These are phyloP conservation scores for Xerocomellus chrysenteron DNA, from an alignment of 768 basidiomycete genomes.

Conservation along the genomic window DNA sequence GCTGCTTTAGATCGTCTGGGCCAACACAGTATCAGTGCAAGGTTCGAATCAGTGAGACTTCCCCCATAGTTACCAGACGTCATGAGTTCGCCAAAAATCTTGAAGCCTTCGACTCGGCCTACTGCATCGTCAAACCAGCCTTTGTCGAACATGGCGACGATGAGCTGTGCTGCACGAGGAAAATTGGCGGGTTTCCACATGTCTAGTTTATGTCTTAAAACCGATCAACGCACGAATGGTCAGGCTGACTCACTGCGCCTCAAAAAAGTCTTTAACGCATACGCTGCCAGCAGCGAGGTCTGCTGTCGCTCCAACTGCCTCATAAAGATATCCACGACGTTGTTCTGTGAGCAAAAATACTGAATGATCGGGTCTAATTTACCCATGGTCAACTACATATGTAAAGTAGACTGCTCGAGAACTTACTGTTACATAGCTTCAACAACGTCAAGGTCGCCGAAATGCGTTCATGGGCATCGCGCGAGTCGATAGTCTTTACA, in stretches of 20 bases:
- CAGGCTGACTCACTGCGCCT: not conserved
- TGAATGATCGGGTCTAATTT: not conserved
- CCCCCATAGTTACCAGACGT: not conserved
- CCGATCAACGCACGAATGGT: not conserved
- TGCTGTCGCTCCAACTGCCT: not conserved
- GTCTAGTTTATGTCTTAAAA: not conserved
- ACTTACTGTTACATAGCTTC: constrained; percentile 8
- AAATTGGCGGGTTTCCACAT: not conserved
- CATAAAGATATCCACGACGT: not conserved
- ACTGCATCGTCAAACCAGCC: constrained; percentile 14
- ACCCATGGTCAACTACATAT: not conserved
- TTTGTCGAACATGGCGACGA: constrained; percentile 8
- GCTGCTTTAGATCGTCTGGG: not conserved
- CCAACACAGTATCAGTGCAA: not conserved
- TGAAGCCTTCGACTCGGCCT: constrained; percentile 4
- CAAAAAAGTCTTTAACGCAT: constrained; percentile 5
- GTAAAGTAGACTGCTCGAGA: not conserved
- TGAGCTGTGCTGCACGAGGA: not conserved
- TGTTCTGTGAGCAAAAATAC: not conserved
- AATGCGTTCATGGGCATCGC: not conserved
- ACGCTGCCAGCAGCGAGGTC: constrained; percentile 9
- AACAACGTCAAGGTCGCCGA: constrained; percentile 8
- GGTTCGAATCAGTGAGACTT: not conserved
- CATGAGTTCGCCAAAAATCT: constrained; percentile 3
- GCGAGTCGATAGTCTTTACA: not conserved